Evolutionary conservation across 306 rosid species (phyloP).

Genomic region (Canavalia gladiata): DNA sequence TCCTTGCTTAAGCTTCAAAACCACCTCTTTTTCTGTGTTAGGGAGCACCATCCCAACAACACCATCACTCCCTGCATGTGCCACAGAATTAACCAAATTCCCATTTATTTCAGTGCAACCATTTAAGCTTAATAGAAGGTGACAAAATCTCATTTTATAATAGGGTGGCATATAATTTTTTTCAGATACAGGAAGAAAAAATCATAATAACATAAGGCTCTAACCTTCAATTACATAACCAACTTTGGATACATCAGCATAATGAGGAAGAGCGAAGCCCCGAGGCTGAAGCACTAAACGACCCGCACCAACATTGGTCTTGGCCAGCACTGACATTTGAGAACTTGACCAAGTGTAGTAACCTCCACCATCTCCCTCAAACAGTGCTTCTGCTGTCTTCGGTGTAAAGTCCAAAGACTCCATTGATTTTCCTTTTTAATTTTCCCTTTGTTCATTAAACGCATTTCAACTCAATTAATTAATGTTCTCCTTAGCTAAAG

Average conservation of each 20-base stretch:
- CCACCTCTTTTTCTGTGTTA: constrained; percentile 49
- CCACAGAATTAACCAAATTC: background rate
- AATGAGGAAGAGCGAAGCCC: constrained; percentile 82
- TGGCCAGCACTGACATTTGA: constrained; percentile 48
- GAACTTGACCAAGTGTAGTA: constrained; percentile 65
- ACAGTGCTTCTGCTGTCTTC: constrained; percentile 35
- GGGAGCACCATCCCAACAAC: constrained; percentile 61
- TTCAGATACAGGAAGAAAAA: no score
- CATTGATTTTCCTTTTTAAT: background rate
- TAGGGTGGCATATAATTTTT: no score
- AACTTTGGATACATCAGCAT: constrained; percentile 62
- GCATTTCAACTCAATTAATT: background rate
- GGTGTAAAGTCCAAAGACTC: constrained; percentile 59
- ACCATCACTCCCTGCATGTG: constrained; percentile 56
- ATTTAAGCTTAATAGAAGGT: no score
- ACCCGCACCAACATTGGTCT: constrained; percentile 63
- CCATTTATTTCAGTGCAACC: background rate
- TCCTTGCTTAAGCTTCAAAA: constrained; percentile 62
- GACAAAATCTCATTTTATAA: no score
- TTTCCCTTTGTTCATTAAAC: background rate
- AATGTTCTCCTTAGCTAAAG: no score
- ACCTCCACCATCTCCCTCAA: constrained; percentile 72
- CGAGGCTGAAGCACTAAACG: constrained; percentile 58
- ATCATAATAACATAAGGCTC: background rate
- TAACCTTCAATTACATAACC: constrained; percentile 67